These are phyloP conservation scores for Botrytis elliptica DNA, from an alignment of 2,329 filamentous ascomycete genomes.

Conservation along the genomic window DNA sequence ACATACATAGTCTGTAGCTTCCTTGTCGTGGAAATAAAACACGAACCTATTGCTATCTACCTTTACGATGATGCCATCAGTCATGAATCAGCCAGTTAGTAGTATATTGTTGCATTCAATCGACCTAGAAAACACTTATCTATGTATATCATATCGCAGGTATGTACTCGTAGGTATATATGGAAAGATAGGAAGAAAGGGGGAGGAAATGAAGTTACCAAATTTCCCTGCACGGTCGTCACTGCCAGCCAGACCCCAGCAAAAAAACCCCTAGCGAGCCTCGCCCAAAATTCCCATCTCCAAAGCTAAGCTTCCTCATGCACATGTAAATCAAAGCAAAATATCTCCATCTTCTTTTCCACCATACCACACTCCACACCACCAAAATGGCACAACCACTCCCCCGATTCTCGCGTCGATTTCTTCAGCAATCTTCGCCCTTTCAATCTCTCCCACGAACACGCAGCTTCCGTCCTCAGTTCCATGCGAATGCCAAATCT, in stretches of 20 bases:
- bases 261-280: background rate
- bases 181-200: background rate
- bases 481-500: slow-evolving; percentile 20
- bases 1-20: background rate
- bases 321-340: slow-evolving; percentile 5
- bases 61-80: background rate
- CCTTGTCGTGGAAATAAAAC: background rate
- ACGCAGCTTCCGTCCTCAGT: slow-evolving; percentile 27
- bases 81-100: no score
- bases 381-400: slow-evolving; percentile 34
- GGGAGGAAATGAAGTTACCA: background rate
- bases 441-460: slow-evolving; percentile 28
- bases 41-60: background rate
- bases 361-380: background rate
- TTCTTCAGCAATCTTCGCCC: slow-evolving; percentile 30
- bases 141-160: background rate
- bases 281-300: background rate
- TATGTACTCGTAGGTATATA: background rate
- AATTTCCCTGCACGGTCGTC: slow-evolving; percentile 10
- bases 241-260: background rate
- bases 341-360: background rate
- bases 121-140: background rate
- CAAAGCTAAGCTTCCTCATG: slow-evolving; percentile 4
- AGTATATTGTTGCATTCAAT: no score
- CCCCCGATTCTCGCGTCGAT: slow-evolving; percentile 30